These are phyloP conservation scores for Chaetomium olivaceum DNA, from an alignment of 2,329 filamentous ascomycete species.

Conservation along the genomic window DNA sequence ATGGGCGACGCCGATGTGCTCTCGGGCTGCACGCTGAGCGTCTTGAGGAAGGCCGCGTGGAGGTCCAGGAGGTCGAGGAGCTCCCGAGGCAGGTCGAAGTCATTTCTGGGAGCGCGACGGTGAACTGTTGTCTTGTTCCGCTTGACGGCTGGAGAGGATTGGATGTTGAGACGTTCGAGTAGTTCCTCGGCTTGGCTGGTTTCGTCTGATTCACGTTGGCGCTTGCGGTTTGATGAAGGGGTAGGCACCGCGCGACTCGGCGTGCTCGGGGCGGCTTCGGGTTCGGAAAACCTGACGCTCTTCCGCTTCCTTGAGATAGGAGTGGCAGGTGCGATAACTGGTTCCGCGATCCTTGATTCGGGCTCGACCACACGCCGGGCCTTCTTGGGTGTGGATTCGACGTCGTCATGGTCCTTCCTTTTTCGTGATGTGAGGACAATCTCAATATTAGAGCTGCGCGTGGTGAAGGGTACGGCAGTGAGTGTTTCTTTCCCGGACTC, in stretches of 20 bases:
- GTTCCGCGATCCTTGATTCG: slow-evolving; percentile 2
- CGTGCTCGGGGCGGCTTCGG: slow-evolving; percentile 20
- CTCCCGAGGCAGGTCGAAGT: slow-evolving; percentile 50
- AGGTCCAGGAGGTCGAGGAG: slow-evolving; percentile 62
- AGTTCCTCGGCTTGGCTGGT: slow-evolving; percentile 36
- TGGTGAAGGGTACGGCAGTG: slow-evolving; percentile 38
- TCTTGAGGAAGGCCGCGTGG: slow-evolving; percentile 67
- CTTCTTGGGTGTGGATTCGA: slow-evolving; percentile 28
- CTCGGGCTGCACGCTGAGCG: slow-evolving; percentile 68
- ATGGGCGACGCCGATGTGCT: slow-evolving; percentile 63
- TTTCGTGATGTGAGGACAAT: slow-evolving; percentile 40
- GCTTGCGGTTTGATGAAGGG: slow-evolving; percentile 36
- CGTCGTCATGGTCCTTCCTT: slow-evolving; percentile 44
- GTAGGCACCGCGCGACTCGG: slow-evolving; percentile 27
- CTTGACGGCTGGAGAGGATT: slow-evolving; percentile 38
- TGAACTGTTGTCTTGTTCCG: slow-evolving; percentile 43
- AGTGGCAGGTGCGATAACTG: slow-evolving; percentile 28
- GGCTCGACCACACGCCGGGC: slow-evolving; percentile 23
- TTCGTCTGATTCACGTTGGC: slow-evolving; percentile 27
- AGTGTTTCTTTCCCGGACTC: slow-evolving; percentile 33
- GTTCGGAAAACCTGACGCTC: slow-evolving; percentile 30
- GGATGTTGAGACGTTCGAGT: slow-evolving; percentile 45
- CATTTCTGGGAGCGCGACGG: slow-evolving; percentile 40
- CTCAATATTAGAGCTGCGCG: slow-evolving; percentile 34
- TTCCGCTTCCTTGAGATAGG: slow-evolving; percentile 35